Conservation (phyloP, 257 asterid genomes). For the Capsicum baccatum region DNA sequence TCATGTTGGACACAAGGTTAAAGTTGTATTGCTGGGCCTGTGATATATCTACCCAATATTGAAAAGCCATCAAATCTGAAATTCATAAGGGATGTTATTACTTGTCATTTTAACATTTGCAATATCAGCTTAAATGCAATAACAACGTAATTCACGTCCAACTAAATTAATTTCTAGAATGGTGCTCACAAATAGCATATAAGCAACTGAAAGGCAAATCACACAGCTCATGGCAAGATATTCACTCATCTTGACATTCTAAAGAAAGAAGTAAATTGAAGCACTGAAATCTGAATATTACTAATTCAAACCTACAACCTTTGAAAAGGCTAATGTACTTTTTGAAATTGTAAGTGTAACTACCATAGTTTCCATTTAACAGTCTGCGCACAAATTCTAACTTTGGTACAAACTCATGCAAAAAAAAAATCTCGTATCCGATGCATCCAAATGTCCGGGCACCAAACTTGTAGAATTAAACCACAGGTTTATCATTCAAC, state of each 20-base stretch:
- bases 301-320: background rate
- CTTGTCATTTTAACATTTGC: background rate
- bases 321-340: background rate
- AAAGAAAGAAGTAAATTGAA: constrained; percentile 2
- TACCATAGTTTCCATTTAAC: constrained; percentile 92
- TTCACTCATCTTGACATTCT: background rate
- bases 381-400: constrained; percentile 67
- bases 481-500: constrained; percentile 9
- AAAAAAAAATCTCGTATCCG: constrained; percentile 47
- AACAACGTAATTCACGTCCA: background rate
- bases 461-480: constrained; percentile 35
- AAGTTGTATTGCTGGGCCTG: background rate
- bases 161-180: background rate
- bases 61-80: background rate
- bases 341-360: constrained; percentile 76
- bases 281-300: no score
- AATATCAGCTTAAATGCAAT: background rate
- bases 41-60: background rate
- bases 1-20: background rate
- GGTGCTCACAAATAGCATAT: background rate
- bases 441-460: constrained; percentile 71
- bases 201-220: background rate
- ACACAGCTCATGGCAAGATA: background rate
- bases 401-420: constrained; percentile 53
- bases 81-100: background rate